phyloP scores from a whole-genome alignment of 2,329 filamentous ascomycete species.

The Coniella lustricola region DNA sequence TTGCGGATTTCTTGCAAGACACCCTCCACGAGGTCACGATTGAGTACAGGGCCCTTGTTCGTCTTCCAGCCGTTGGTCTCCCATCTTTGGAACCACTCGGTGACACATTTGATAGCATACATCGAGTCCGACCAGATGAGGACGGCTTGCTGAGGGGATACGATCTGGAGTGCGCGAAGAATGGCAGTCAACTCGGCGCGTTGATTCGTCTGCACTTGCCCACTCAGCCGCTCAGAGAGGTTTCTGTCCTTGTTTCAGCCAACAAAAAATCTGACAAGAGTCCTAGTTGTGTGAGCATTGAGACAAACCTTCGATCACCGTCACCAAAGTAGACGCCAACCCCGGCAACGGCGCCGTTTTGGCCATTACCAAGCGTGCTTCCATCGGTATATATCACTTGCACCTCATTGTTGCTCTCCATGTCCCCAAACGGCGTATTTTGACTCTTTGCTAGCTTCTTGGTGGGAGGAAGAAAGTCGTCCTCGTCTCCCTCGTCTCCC shows the following conservation, averaged over 20 bases:
- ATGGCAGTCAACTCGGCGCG: constrained; percentile 92
- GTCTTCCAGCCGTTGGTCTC: constrained; percentile 69
- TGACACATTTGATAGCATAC: constrained; percentile 86
- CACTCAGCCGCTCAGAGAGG: constrained; percentile 68
- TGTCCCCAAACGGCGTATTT: constrained; percentile 3
- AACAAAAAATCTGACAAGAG: too few species aligned
- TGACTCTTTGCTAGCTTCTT: constrained; percentile 26
- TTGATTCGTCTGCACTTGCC: constrained; percentile 81
- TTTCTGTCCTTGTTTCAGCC: constrained; percentile 39
- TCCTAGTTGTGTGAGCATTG: too few species aligned
- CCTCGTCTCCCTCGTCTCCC: constrained; percentile 21
- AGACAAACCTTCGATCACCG: constrained; percentile 43
- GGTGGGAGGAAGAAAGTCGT: constrained; percentile 25
- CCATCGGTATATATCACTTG: constrained; percentile 56
- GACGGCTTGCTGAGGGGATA: constrained; percentile 59
- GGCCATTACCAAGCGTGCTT: constrained; percentile 53
- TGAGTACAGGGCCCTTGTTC: constrained; percentile 69
- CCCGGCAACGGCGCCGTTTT: constrained; percentile 46
- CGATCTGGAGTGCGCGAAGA: constrained; percentile 71
- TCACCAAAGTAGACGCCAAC: constrained; percentile 58
- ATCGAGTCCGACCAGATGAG: constrained; percentile 83
- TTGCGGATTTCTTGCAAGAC: constrained; percentile 66
- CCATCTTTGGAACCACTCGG: constrained; percentile 77
- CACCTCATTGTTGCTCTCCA: constrained; percentile 23
- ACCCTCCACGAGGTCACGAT: constrained; percentile 73